Evolutionary conservation across 2,329 filamentous ascomycete genomes (phyloP).

Genomic region (Teratosphaeria zuluensis): DNA sequence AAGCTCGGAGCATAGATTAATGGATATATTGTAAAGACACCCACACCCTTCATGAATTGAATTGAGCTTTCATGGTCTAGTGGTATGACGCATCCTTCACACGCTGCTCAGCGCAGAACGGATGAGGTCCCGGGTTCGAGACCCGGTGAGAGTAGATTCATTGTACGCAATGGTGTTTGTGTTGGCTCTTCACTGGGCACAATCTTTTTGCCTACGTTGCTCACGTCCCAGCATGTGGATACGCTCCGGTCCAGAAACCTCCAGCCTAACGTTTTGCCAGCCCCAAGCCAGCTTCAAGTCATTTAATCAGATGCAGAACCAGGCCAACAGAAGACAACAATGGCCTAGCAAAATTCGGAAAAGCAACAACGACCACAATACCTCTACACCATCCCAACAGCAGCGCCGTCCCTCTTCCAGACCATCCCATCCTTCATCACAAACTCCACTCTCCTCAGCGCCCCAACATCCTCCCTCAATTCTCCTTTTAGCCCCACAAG

Average conservation of each 20-base stretch:
- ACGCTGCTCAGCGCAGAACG: constrained; percentile 3
- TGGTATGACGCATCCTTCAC: constrained; percentile 22
- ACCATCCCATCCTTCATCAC: constrained; percentile 50
- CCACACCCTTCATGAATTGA: too few species aligned
- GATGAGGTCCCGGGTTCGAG: constrained; percentile 22
- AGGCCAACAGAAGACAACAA: too few species aligned
- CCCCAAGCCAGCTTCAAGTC: too few species aligned
- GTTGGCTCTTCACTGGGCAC: background rate
- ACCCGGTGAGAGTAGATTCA: background rate
- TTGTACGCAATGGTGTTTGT: background rate
- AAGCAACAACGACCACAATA: background rate
- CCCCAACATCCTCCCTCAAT: constrained; percentile 30
- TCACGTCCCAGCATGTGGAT: background rate
- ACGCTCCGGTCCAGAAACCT: too few species aligned
- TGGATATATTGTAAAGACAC: too few species aligned
- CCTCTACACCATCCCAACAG: constrained; percentile 14
- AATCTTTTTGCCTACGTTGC: background rate
- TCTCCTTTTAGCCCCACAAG: constrained; percentile 42
- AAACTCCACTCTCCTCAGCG: constrained; percentile 41
- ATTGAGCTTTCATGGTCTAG: constrained; percentile 19
- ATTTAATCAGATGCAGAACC: too few species aligned
- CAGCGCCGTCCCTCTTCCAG: constrained; percentile 33
- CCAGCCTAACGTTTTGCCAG: too few species aligned
- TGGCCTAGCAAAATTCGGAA: too few species aligned
- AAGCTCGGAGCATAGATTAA: too few species aligned